phyloP scores from a whole-genome alignment of 1,284 basidiomycete species.

The Afroboletus lepidellus region DNA sequence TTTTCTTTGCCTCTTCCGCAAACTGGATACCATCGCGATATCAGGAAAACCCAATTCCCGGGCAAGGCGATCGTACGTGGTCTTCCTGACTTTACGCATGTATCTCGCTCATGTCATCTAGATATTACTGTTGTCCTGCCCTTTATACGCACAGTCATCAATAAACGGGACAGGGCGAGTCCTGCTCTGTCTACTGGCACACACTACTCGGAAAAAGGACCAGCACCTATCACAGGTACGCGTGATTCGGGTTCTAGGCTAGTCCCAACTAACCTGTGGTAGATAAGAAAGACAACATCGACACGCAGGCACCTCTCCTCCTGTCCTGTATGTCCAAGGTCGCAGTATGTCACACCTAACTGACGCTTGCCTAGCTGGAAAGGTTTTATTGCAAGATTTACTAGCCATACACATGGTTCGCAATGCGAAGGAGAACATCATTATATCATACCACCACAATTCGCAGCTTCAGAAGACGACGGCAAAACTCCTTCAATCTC shows the following conservation, averaged over 20 bases:
- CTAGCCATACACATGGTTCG: constrained; percentile 47
- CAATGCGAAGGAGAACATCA: constrained; percentile 26
- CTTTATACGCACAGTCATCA: constrained; percentile 41
- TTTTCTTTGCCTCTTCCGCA: constrained; percentile 56
- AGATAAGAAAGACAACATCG: constrained; percentile 40
- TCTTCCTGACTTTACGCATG: background rate
- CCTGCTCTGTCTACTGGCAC: constrained; percentile 8
- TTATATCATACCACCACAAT: constrained; percentile 44
- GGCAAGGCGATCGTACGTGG: constrained; percentile 49
- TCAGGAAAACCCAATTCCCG: constrained; percentile 42
- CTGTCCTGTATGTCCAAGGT: constrained; percentile 26
- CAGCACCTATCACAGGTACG: constrained; percentile 21
- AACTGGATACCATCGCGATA: constrained; percentile 57
- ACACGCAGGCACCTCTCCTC: constrained; percentile 50
- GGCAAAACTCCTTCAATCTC: constrained; percentile 35
- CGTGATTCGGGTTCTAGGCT: background rate
- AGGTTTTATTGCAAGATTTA: constrained; percentile 33
- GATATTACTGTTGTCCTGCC: constrained; percentile 51
- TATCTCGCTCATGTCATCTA: constrained; percentile 15
- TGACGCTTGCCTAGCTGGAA: constrained; percentile 18
- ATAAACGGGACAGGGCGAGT: constrained; percentile 5
- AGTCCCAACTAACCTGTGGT: background rate
- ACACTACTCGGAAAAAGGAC: background rate
- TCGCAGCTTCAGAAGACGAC: constrained; percentile 33
- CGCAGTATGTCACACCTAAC: background rate